Conservation (phyloP, 345 rosid genomes). For the Sisymbrium altissimum region DNA sequence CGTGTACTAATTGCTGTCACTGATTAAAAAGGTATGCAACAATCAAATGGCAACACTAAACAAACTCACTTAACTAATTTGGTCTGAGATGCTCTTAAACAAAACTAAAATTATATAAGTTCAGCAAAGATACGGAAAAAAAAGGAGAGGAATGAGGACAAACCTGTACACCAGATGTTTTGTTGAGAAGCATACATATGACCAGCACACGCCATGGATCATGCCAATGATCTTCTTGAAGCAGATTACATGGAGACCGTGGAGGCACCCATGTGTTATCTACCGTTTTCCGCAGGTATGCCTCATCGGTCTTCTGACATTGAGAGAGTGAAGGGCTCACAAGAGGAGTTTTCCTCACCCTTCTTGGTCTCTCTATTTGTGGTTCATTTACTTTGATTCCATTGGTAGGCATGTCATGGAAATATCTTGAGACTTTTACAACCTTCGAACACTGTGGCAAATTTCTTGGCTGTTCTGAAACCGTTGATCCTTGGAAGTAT, state of each 20-base stretch:
- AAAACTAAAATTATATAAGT: background rate
- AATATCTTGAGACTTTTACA: constrained; percentile 38
- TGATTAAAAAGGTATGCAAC: background rate
- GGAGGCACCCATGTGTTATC: constrained; percentile 63
- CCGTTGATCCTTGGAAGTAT: constrained; percentile 19
- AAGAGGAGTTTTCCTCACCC: constrained; percentile 18
- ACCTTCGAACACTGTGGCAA: constrained; percentile 1
- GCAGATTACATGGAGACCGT: constrained; percentile 41
- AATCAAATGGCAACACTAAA: background rate
- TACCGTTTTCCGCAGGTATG: constrained; percentile 43
- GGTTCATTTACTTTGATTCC: background rate
- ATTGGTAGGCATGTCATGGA: constrained; percentile 15
- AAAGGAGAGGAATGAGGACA: too few relatives aligned
- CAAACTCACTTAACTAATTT: constrained; percentile 1
- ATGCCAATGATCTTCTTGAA: constrained; percentile 56
- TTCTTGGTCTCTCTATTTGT: constrained; percentile 13
- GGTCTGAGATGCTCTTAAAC: background rate
- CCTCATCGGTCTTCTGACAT: constrained; percentile 49
- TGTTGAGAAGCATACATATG: constrained; percentile 74
- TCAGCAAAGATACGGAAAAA: too few relatives aligned
- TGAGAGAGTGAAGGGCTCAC: constrained; percentile 30
- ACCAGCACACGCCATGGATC: constrained; percentile 74
- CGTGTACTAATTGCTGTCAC: background rate
- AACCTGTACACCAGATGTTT: constrained; percentile 61
- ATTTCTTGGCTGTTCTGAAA: constrained; percentile 10